Base-by-base conservation (phyloP, 1,284 basidiomycete species). In the Puccinia triticina region DNA sequence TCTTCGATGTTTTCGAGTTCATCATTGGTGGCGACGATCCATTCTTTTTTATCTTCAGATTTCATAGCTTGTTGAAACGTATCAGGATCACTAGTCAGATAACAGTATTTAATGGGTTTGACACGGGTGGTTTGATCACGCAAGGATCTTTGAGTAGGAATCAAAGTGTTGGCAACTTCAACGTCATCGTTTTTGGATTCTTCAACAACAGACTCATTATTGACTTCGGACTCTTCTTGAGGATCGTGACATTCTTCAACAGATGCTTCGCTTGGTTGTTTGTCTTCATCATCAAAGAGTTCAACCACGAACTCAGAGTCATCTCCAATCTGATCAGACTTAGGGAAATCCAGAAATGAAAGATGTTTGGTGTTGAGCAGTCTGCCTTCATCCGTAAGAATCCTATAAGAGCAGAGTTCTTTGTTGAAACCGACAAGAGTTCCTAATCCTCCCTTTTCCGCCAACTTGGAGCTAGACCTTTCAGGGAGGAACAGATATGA, bases 1-100 rank as follows among this genome's bases (percentile, higher is more conserved):
- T 29, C 16, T 23, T 57, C 48, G 2, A 74, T 74, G 4, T n/a
- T 74, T 8, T 34, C n/a, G 4, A 75, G 55, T 59, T 75, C 73
- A 1, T 34, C 53, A 40, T 59, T n/a, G 0, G 23, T 34, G 2
- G 73, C 43, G 0, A 5, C n/a, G 3, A 0, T 32, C 46, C 69
- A 72, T 5, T 0, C 14, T 4, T 12, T 0, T 34, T 53, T 72
- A 0, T 72, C 46, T 0, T 0, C 5, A 0, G 16, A 72, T 32
- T 32, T 50, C 69, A 53, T 72, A 1, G 69, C 69, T 11, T 1
- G 26, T 32, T 53, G 50, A 18, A 53, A 72, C 4, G 43, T 32
- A 1, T 14, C 29, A 0, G 46, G 69, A 72, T 72, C 26, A 18
- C 26, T 3, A 0, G 46, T 21, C 10, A 72, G 32, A 53, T 37